A percentile compares a stretch with the other conserved stretches of the same genome.
phyloP scores from a whole-genome alignment of 2,329 filamentous ascomycete species.

The Taxawa tesnikishii region DNA sequence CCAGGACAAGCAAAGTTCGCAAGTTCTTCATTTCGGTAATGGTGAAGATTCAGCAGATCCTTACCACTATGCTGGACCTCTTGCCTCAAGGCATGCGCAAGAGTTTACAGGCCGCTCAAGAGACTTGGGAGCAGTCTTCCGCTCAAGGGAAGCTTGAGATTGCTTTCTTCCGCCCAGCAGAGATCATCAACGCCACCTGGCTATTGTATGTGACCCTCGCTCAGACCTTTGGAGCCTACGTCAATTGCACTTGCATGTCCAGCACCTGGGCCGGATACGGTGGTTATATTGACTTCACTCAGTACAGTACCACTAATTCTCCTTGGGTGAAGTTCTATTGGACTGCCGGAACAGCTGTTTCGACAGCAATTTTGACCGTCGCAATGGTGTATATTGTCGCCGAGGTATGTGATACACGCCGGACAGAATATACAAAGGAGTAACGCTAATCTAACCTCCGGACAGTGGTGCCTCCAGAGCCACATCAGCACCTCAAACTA shows the following conservation, averaged over 20 bases:
- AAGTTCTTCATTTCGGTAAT: too few species aligned
- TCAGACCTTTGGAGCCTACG: conserved; percentile 29
- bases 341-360: conserved; percentile 19
- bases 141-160: conserved; percentile 10
- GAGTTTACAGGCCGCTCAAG: too few species aligned
- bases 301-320: conserved; percentile 18
- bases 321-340: conserved; percentile 18
- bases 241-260: conserved; percentile 29
- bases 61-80: not conserved
- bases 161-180: conserved; percentile 19
- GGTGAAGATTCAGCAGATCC: not conserved
- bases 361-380: conserved; percentile 17
- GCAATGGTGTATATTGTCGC: conserved; percentile 24
- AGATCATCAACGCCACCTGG: conserved; percentile 25
- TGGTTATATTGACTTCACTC: conserved; percentile 31
- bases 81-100: not conserved
- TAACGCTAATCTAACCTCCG: too few species aligned
- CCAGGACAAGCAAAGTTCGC: too few species aligned
- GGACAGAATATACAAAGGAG: conserved; percentile 1
- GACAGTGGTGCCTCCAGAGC: conserved; percentile 25
- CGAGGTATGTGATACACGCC: conserved; percentile 12
- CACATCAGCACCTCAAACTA: conserved; percentile 18
- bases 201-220: conserved; percentile 25
- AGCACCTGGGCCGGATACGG: conserved; percentile 23
- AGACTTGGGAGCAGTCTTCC: not conserved